These are phyloP conservation scores for Selaginella moellendorffii DNA, from an alignment of 75 land plant genomes.

Conservation along the genomic window DNA sequence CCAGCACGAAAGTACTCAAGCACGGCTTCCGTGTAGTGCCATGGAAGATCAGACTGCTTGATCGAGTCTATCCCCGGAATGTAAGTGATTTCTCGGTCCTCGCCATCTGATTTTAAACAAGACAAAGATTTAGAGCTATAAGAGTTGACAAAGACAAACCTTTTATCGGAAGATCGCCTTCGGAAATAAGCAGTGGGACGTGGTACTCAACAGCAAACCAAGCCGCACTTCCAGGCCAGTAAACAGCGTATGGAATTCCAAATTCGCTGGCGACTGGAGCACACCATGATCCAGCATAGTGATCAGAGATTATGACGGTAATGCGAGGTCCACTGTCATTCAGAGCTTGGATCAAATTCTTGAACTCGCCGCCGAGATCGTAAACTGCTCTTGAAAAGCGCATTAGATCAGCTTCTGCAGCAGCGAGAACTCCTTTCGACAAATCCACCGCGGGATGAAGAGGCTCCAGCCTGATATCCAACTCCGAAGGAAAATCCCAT, in stretches of 20 bases:
- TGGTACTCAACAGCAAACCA: not conserved
- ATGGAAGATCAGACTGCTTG: not conserved
- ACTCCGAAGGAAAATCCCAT: not conserved
- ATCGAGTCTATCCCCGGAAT: not conserved
- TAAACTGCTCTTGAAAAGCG: not conserved
- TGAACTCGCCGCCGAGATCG: not conserved
- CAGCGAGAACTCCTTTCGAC: not conserved
- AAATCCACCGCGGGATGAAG: not conserved
- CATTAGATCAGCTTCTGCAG: not conserved
- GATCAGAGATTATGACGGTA: not conserved
- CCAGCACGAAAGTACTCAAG: not conserved
- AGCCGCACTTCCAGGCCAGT: not conserved
- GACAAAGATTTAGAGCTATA: too few relatives aligned
- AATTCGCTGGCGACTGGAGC: not conserved
- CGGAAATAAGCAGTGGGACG: not conserved
- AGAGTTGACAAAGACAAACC: not conserved
- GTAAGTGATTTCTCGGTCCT: not conserved
- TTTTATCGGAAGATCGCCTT: not conserved
- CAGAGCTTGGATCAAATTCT: not conserved
- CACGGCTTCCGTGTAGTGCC: not conserved
- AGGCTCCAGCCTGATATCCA: not conserved
- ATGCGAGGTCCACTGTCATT: not conserved
- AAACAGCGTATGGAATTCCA: not conserved
- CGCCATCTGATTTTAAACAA: too few relatives aligned
- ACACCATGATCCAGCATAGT: not conserved